Percentiles rank a stretch among this genome's conserved stretches.
These are phyloP conservation scores for Vanrija sp. DNA, from an alignment of 1,284 basidiomycete genomes.

Conservation along the genomic window DNA sequence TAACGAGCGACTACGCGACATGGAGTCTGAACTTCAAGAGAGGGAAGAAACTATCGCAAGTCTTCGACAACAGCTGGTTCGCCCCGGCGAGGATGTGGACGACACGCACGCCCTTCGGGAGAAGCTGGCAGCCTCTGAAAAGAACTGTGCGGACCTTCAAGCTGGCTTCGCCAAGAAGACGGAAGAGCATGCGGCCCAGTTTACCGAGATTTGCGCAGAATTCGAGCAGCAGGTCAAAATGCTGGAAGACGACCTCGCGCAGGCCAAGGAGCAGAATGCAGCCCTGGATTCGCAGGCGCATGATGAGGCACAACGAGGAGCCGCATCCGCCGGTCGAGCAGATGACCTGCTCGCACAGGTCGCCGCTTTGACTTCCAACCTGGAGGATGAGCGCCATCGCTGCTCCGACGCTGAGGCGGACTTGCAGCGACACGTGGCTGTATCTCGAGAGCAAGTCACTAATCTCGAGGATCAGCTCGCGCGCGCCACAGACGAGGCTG, in stretches of 20 bases:
- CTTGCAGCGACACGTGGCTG: too few species aligned
- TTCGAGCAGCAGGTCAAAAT: slow-evolving; percentile 31
- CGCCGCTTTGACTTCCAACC: too few species aligned
- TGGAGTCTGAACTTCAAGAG: slow-evolving; percentile 28
- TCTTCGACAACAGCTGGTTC: too few species aligned
- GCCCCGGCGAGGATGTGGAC: not conserved
- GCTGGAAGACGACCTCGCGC: slow-evolving; percentile 23
- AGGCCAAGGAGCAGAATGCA: not conserved
- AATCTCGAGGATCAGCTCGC: too few species aligned
- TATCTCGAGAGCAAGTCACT: too few species aligned
- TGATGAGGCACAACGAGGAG: too few species aligned
- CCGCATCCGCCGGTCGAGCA: too few species aligned
- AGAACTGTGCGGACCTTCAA: slow-evolving; percentile 18
- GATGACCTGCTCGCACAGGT: too few species aligned
- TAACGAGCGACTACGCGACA: slow-evolving; percentile 13
- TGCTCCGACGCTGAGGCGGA: too few species aligned
- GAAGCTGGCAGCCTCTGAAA: slow-evolving; percentile 28
- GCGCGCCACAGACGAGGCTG: too few species aligned
- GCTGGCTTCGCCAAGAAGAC: slow-evolving; percentile 37
- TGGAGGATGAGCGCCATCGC: too few species aligned
- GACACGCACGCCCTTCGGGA: not conserved
- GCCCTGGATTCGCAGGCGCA: not conserved
- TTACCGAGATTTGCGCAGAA: slow-evolving; percentile 37
- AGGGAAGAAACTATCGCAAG: slow-evolving; percentile 18
- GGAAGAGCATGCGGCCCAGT: slow-evolving; percentile 35